phyloP scores from a whole-genome alignment of 2,329 filamentous ascomycete genomes.

The Zelopaecilomyces penicillatus region DNA sequence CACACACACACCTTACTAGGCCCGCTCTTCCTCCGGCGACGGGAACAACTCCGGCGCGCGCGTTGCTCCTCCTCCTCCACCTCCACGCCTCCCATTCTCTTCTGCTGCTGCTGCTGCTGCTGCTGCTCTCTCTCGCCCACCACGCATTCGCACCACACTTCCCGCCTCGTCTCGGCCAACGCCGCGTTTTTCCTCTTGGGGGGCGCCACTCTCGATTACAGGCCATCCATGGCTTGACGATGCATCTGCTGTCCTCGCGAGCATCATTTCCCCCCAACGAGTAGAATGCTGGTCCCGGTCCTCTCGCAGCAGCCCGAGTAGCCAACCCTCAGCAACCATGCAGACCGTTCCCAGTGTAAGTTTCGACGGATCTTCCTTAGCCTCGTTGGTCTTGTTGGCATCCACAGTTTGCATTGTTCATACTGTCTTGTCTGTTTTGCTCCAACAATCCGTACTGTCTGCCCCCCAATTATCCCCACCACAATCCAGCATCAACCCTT shows the following conservation, averaged over 20 bases:
- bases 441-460: no score
- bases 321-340: conserved; percentile 37
- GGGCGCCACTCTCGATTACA: not conserved
- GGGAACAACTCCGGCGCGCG: not conserved
- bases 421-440: no score
- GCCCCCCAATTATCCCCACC: no score
- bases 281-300: conserved; percentile 28
- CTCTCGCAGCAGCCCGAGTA: conserved; percentile 28
- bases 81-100: not conserved
- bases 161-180: not conserved
- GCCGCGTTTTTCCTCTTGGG: not conserved
- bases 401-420: no score
- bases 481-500: no score
- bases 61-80: conserved; percentile 1
- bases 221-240: conserved; percentile 14
- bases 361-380: conserved; percentile 12
- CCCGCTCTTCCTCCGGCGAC: not conserved
- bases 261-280: conserved; percentile 16
- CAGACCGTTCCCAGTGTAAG: conserved; percentile 46
- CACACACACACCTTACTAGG: no score
- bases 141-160: conserved; percentile 1
- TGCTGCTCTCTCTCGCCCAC: conserved; percentile 1
- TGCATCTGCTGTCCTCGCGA: conserved; percentile 17
- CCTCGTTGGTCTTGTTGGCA: no score
- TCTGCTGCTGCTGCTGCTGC: not conserved